Percentiles rank a stretch among this genome's conserved stretches.
phyloP scores from a whole-genome alignment of 805 yeast species.

The Osmozyma mogii region DNA sequence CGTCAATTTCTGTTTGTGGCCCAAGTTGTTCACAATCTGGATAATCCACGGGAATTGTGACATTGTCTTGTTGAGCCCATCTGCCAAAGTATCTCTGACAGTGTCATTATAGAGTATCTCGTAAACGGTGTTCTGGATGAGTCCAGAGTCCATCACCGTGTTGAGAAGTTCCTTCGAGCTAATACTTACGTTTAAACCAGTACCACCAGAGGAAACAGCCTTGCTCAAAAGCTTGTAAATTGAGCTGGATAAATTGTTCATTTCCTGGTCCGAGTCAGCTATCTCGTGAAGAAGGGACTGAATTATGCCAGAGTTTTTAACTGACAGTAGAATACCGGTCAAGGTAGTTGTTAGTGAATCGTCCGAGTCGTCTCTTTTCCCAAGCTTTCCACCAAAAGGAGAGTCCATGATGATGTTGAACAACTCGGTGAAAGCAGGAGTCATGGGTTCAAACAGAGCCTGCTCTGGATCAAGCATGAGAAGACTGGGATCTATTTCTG shows the following conservation, averaged over 20 bases:
- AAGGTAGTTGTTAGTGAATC: too few species aligned
- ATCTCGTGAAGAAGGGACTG: constrained; percentile 19
- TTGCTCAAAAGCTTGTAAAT: constrained; percentile 9
- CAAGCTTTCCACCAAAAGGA: neutral
- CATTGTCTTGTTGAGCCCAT: constrained; percentile 19
- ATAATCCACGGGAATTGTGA: constrained; percentile 24
- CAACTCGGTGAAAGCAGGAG: constrained; percentile 4
- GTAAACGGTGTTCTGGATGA: constrained; percentile 18
- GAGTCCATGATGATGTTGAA: constrained; percentile 4
- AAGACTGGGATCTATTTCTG: too few species aligned
- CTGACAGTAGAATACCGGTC: constrained; percentile 10
- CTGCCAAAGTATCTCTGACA: constrained; percentile 19
- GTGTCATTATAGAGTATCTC: constrained; percentile 23
- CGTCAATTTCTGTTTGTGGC: constrained; percentile 23
- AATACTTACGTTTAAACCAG: constrained; percentile 14
- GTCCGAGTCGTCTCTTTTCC: constrained; percentile 6
- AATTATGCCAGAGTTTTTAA: constrained; percentile 20
- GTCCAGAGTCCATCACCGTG: constrained; percentile 17
- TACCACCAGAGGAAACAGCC: too few species aligned
- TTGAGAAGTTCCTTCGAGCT: constrained; percentile 18
- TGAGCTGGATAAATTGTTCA: constrained; percentile 20
- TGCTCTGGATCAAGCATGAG: neutral
- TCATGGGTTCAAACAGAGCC: constrained; percentile 8
- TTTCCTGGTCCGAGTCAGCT: constrained; percentile 22
- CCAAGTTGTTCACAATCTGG: constrained; percentile 22